These are phyloP conservation scores for Candida hungchunana DNA, from an alignment of 805 yeast species.

Conservation along the genomic window DNA sequence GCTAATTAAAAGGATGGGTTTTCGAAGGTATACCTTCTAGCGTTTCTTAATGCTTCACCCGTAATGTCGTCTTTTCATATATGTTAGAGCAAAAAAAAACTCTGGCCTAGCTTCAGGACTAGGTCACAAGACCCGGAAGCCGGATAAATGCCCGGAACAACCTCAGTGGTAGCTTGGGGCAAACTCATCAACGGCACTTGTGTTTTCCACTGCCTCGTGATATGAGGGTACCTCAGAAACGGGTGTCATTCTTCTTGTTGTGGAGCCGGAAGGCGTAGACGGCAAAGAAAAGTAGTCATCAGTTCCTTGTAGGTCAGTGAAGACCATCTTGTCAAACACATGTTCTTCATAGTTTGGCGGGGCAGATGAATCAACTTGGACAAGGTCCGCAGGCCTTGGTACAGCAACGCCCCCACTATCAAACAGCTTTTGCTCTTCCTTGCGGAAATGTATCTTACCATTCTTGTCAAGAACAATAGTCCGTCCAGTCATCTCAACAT, in stretches of 20 bases:
- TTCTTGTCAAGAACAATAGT: slow-evolving; percentile 34
- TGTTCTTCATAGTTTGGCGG: slow-evolving; percentile 77
- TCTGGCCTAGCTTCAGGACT: background rate
- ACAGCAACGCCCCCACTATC: slow-evolving; percentile 15
- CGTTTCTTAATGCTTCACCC: too few species aligned
- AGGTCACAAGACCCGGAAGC: background rate
- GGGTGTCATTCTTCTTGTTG: slow-evolving; percentile 4
- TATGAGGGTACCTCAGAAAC: slow-evolving; percentile 74
- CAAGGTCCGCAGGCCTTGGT: slow-evolving; percentile 18
- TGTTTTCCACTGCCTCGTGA: slow-evolving; percentile 58
- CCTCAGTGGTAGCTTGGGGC: slow-evolving; percentile 54
- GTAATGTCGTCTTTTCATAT: too few species aligned
- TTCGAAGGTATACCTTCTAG: too few species aligned
- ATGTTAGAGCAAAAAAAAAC: too few species aligned
- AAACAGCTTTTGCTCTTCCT: slow-evolving; percentile 31
- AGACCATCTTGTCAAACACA: slow-evolving; percentile 53
- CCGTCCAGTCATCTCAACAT: slow-evolving; percentile 52
- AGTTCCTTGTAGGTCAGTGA: slow-evolving; percentile 9
- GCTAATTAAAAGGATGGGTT: too few species aligned
- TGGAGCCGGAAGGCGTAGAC: background rate
- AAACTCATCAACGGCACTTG: slow-evolving; percentile 33
- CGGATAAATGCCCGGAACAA: slow-evolving; percentile 1
- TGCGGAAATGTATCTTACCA: slow-evolving; percentile 39
- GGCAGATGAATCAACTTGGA: slow-evolving; percentile 46
- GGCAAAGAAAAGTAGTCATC: slow-evolving; percentile 3